Evolutionary conservation across 345 rosid species (phyloP).

Genomic region (Camelina neglecta): DNA sequence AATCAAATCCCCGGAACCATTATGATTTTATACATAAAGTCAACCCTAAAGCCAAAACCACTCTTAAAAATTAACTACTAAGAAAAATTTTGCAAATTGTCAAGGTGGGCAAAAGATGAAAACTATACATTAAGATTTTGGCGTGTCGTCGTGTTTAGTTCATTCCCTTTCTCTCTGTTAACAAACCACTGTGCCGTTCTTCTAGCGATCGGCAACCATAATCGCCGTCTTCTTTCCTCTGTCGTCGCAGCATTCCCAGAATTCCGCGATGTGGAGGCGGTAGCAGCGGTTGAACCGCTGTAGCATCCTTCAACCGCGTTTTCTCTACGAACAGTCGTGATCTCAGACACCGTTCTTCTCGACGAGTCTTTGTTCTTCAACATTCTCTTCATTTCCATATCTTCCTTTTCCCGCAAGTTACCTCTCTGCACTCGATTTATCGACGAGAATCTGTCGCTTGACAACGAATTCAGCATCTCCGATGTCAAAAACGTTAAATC

Average conservation of each 20-base stretch:
- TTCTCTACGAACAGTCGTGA: conserved; percentile 63
- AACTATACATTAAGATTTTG: conserved; percentile 48
- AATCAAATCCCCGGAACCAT: not conserved
- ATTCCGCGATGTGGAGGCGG: conserved; percentile 34
- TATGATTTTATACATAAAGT: not conserved
- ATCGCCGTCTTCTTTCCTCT: conserved; percentile 58
- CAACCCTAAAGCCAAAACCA: not conserved
- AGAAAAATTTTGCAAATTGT: not conserved
- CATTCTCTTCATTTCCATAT: conserved; percentile 27
- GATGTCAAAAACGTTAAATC: conserved; percentile 73
- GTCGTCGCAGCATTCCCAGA: conserved; percentile 23
- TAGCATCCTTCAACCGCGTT: conserved; percentile 18
- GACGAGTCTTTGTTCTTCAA: conserved; percentile 31
- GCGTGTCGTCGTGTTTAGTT: conserved; percentile 30
- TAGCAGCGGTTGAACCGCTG: not conserved
- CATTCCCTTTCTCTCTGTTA: conserved; percentile 54
- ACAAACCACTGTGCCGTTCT: conserved; percentile 76
- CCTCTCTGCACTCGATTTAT: conserved; percentile 23
- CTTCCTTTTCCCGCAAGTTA: conserved; percentile 36
- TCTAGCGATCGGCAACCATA: conserved; percentile 82
- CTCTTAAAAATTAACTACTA: not conserved
- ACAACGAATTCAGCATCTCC: conserved; percentile 61
- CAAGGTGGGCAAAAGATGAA: not conserved
- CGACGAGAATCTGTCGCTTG: conserved; percentile 59
- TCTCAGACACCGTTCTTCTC: conserved; percentile 78